Conservation (phyloP, 106 monocot species). For the Dendrobium nobile region DNA sequence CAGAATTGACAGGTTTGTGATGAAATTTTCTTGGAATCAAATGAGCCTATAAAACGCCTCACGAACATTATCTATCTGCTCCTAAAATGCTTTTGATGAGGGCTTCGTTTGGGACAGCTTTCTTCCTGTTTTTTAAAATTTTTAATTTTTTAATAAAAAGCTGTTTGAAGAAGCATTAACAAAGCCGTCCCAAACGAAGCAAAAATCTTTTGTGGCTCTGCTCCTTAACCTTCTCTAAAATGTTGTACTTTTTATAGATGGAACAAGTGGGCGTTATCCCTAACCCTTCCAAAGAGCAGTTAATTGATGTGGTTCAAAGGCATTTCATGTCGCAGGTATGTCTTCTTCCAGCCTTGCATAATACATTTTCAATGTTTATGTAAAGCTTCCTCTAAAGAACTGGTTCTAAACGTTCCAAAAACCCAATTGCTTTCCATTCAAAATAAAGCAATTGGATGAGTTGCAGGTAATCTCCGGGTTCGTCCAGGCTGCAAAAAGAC, state of each 20-base stretch:
- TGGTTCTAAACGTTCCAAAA: no score
- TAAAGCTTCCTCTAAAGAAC: no score
- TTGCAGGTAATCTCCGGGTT: slow-evolving; percentile 62
- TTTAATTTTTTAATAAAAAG: no score
- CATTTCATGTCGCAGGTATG: slow-evolving; percentile 76
- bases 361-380: no score
- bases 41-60: neutral
- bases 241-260: neutral
- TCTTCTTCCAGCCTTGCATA: no score
- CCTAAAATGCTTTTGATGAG: neutral
- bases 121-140: no score
- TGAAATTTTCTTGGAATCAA: neutral
- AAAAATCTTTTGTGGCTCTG: no score
- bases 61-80: neutral
- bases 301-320: slow-evolving; percentile 70
- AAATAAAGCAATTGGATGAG: slow-evolving; percentile 64
- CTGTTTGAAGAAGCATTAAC: no score
- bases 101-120: no score
- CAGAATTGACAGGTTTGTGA: no score
- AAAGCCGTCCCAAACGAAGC: no score
- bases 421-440: slow-evolving; percentile 5
- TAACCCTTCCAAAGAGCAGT: slow-evolving; percentile 82
- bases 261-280: slow-evolving; percentile 42
- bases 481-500: slow-evolving; percentile 53
- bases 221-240: no score